Conservation (phyloP, 306 rosid species). For the Dalbergia cultrata region DNA sequence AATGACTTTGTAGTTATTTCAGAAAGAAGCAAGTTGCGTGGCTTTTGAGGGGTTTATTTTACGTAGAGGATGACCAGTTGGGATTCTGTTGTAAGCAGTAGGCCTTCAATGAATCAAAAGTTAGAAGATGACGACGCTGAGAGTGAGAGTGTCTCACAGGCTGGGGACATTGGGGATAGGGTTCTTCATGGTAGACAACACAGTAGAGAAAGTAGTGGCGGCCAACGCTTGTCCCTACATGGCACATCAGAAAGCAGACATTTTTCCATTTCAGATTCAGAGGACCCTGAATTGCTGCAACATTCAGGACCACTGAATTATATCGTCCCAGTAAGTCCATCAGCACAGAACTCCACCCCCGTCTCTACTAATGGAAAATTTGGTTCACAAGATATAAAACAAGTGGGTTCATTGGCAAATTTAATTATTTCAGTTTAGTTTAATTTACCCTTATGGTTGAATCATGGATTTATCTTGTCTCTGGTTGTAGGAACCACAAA, state of each 20-base stretch:
- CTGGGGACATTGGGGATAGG: constrained; percentile 76
- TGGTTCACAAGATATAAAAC: too few relatives aligned
- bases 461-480: too few relatives aligned
- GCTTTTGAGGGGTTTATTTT: constrained; percentile 26
- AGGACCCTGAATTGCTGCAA: constrained; percentile 37
- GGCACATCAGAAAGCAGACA: constrained; percentile 48
- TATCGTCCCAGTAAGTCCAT: constrained; percentile 36
- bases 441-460: too few relatives aligned
- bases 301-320: background rate
- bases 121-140: constrained; percentile 49
- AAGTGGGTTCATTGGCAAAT: too few relatives aligned
- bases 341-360: constrained; percentile 23
- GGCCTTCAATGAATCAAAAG: constrained; percentile 50
- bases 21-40: constrained; percentile 40
- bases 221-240: constrained; percentile 36
- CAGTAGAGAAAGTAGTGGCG: constrained; percentile 46
- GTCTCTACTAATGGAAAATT: too few relatives aligned
- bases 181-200: constrained; percentile 56
- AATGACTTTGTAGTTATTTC: constrained; percentile 35
- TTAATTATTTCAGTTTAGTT: too few relatives aligned
- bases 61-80: constrained; percentile 54
- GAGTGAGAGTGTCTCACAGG: constrained; percentile 61
- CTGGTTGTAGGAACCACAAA: too few relatives aligned
- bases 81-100: constrained; percentile 49
- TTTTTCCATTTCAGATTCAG: constrained; percentile 40